Evolutionary conservation across 2,329 filamentous ascomycete genomes (phyloP).

Genomic region (Lachnellula willkommii): DNA sequence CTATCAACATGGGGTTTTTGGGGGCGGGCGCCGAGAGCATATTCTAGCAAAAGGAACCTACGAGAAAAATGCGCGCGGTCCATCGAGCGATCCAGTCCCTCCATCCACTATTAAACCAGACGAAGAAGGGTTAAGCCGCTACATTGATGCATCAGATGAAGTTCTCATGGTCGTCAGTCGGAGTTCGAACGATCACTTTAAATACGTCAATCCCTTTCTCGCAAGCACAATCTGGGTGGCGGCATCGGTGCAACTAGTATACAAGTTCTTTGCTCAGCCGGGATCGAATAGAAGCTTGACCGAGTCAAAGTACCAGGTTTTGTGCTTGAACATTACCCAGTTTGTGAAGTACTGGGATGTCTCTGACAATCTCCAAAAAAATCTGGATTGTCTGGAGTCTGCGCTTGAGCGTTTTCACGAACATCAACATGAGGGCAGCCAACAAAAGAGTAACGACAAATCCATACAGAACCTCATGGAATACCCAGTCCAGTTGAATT

Average conservation of each 20-base stretch:
- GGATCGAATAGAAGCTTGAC: slow-evolving; percentile 2
- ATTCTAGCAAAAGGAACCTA: too few species aligned
- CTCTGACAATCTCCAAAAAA: slow-evolving; percentile 1
- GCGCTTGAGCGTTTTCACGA: too few species aligned
- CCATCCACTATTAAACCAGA: neutral
- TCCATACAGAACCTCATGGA: too few species aligned
- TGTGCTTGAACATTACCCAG: slow-evolving; percentile 6
- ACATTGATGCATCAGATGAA: slow-evolving; percentile 11
- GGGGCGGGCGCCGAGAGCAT: slow-evolving; percentile 2
- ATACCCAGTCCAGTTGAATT: too few species aligned
- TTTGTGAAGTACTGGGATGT: slow-evolving; percentile 7
- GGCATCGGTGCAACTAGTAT: slow-evolving; percentile 13
- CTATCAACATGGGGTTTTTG: slow-evolving; percentile 16
- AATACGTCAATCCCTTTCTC: slow-evolving; percentile 17
- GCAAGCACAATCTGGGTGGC: slow-evolving; percentile 19
- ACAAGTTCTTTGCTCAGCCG: slow-evolving; percentile 2
- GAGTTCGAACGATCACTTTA: slow-evolving; percentile 9
- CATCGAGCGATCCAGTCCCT: neutral
- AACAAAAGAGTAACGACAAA: too few species aligned
- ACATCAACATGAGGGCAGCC: too few species aligned
- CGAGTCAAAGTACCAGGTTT: slow-evolving; percentile 16
- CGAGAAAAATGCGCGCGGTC: neutral
- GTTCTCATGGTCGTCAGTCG: slow-evolving; percentile 10
- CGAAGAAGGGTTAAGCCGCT: slow-evolving; percentile 7
- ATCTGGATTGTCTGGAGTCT: neutral